Evolutionary conservation across 2,329 filamentous ascomycete species (phyloP), one percentile per base, ranked within the genome.

Genomic region (Thermothelomyces thermophilus): DNA sequence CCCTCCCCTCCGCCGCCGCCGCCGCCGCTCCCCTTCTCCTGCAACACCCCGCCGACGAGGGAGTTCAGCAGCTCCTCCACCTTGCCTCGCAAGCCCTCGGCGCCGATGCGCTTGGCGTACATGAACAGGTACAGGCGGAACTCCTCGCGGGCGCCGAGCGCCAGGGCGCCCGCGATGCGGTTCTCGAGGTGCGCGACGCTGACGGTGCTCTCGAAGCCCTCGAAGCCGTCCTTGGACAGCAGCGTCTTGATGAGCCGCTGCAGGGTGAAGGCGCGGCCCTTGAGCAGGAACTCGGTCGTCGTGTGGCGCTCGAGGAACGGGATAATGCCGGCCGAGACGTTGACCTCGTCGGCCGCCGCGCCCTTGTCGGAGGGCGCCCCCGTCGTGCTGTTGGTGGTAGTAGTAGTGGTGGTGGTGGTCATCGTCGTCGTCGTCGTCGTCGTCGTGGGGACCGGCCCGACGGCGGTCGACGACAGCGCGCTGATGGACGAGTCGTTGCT

Each of bases 121-220:
- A 97, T 97, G 62, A 90, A 86, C n/a, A 98, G 73, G 63, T 97
- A 97, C 1, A 95, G 75, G 50, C 89, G 82, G 70, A 97, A 98
- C 65, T 98, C 93, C 51, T 97, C 90, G 60, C 83, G 86, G 0
- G 93, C 86, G 3, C 86, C 87, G 1, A 98, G 73, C 52, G 88
- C 85, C 63, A 94, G 71, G 0, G 93, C 88, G 3, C 89, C 94
- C 2, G 93, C 91, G 40, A 98, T 84, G 34, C 94, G 82, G 62
- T 96, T 97, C 67, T 98, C 93, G 11, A 98, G 73, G 70, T 98
- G 93, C 6, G 90, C 91, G 56, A 98, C 90, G 48, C 88, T 95
- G 42, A 96, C 87, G 37, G 82, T 86, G 19, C 87, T 87, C 68
- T 98, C 94, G 56, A 98, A 90, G 7, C 82, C 84, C 67, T 97